These are phyloP conservation scores for Ceratocystis diversiconidia DNA, from an alignment of 2,329 filamentous ascomycete species.

Conservation along the genomic window DNA sequence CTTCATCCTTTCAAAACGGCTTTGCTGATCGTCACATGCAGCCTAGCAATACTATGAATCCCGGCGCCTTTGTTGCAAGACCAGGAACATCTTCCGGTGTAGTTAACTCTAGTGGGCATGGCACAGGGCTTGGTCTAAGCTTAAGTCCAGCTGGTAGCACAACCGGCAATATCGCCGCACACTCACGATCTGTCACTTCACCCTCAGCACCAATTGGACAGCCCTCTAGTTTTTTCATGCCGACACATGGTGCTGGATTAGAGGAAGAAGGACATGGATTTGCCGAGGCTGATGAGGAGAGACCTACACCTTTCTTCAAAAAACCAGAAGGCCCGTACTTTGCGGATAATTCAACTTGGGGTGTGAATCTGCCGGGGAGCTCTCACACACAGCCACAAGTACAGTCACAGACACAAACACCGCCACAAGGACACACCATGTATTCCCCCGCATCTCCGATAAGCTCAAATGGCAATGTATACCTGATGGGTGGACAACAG, in stretches of 20 bases:
- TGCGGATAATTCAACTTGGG: constrained; percentile 39
- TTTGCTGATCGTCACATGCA: constrained; percentile 60
- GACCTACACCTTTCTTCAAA: constrained; percentile 36
- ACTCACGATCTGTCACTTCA: constrained; percentile 73
- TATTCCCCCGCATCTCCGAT: neutral
- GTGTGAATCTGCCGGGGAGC: constrained; percentile 34
- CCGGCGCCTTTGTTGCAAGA: constrained; percentile 40
- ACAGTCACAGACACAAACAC: neutral
- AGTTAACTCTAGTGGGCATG: constrained; percentile 33
- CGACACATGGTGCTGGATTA: constrained; percentile 31
- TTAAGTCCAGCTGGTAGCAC: neutral
- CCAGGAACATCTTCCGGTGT: constrained; percentile 20
- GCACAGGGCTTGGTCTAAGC: neutral
- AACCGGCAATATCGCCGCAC: constrained; percentile 24
- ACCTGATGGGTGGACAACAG: neutral
- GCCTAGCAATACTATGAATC: constrained; percentile 48
- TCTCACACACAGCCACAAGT: constrained; percentile 26
- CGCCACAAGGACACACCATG: constrained; percentile 4
- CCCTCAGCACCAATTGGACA: constrained; percentile 48
- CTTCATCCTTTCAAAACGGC: constrained; percentile 72
- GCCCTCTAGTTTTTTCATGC: constrained; percentile 26
- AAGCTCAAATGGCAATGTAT: neutral
- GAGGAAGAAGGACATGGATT: constrained; percentile 70
- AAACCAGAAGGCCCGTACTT: constrained; percentile 41
- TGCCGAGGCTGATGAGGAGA: constrained; percentile 60